Percentiles rank a stretch among this genome's conserved stretches.
Conservation (phyloP, 148 eudicot species). For the Spergularia bocconei region DNA sequence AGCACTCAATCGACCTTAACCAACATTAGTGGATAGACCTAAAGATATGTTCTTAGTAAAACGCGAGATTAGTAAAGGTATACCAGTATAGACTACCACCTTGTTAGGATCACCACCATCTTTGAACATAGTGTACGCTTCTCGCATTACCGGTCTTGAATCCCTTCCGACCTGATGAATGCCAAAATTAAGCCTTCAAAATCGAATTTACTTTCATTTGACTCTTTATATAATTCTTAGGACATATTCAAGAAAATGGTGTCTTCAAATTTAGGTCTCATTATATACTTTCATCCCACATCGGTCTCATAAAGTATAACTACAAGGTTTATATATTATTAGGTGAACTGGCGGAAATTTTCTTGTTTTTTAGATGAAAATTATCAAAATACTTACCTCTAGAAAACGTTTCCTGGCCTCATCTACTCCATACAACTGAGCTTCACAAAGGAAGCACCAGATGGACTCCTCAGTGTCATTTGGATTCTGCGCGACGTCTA, state of each 20-base stretch:
- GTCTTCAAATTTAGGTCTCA: no score
- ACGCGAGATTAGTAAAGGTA: not conserved
- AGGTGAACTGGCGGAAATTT: no score
- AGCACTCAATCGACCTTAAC: no score
- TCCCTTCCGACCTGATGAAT: slow-evolving; percentile 73
- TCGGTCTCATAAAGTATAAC: not conserved
- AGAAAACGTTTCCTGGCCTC: slow-evolving; percentile 79
- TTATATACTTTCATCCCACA: no score
- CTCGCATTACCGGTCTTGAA: slow-evolving; percentile 85
- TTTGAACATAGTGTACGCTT: slow-evolving; percentile 73
- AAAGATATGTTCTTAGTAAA: not conserved
- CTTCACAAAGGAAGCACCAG: slow-evolving; percentile 98
- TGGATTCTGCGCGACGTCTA: slow-evolving; percentile 94
- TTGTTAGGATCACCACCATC: slow-evolving; percentile 88
- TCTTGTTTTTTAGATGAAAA: no score
- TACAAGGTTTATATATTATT: no score
- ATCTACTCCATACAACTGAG: slow-evolving; percentile 75
- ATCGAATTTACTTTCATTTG: no score
- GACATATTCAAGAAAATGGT: no score
- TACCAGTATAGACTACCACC: slow-evolving; percentile 33
- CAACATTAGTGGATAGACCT: no score
- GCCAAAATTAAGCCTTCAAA: not conserved
- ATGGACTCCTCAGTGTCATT: slow-evolving; percentile 96
- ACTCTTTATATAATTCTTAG: no score
- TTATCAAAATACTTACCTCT: slow-evolving; percentile 39